Base-by-base conservation (phyloP, 306 rosid genomes). In the Cucurbita argyrosperma region DNA sequence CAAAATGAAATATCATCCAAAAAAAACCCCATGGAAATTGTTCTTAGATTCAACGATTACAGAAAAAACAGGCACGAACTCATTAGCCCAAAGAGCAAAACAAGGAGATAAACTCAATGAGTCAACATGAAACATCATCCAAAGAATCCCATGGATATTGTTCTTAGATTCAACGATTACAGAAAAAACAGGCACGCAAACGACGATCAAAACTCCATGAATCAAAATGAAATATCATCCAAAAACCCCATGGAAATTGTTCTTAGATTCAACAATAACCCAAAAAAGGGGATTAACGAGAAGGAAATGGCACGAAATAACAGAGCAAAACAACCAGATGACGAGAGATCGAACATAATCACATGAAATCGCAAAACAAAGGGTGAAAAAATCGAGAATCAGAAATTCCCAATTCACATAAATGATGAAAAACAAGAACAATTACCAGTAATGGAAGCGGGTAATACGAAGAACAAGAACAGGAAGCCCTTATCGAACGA, bases 361-460 rank as follows among this genome's bases (percentile, higher is more conserved):
- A 45, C 38, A 19, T 11, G 72, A 45, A 66, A 50, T 4, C 16
- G 35, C 35, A 30, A 49, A 5, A 68, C n/a, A 47, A 67, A 19
- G 5, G 7, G 18, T 7, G 4, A 10, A 10, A 21, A 21, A 67
- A 46, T 3, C 7, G 21, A 68, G 14, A 46, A 45, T 37, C 19
- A n/a, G 35, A 63, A 12, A 74, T 23, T 1, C 54, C 52, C 19
- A 75, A 51, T 67, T 46, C 37, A 47, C 46, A 53, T 16, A 52
- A 46, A 18, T 19, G 38, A 19, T 7, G 4, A 16, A 62, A 50
- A 69, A 43, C 16, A 67, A 50, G 4, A 50, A 51, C 35, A 52
- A 77, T 79, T 84, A 83, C 88, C 89, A 26, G 75, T 30, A 80
- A 74, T 74, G 83, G 86, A 80, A 75, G 12, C 23, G 75, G 53